These are phyloP conservation scores for Kondoa subrosea DNA, from an alignment of 768 basidiomycete genomes.

Conservation along the genomic window DNA sequence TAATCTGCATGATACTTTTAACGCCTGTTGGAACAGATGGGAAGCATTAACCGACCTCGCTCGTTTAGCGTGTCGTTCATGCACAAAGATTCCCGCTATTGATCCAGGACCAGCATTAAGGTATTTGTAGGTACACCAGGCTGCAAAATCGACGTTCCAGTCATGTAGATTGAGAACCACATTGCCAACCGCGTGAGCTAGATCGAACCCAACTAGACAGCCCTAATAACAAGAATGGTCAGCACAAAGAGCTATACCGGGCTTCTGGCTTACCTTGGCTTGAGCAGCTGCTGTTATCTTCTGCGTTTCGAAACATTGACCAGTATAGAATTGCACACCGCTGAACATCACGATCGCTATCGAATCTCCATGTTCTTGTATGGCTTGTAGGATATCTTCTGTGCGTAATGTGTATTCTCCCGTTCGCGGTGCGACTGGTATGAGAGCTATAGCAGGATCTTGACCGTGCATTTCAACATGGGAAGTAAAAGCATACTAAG, in stretches of 20 bases:
- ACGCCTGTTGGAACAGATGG: background rate
- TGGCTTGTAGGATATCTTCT: conserved; percentile 63
- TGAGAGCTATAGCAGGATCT: conserved; percentile 52
- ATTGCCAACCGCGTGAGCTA: conserved; percentile 90
- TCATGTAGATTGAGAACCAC: conserved; percentile 74
- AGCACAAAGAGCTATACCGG: background rate
- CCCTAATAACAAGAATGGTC: conserved; percentile 45
- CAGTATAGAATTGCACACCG: conserved; percentile 93
- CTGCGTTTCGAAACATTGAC: conserved; percentile 80
- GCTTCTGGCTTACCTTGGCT: conserved; percentile 45
- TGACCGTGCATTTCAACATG: conserved; percentile 66
- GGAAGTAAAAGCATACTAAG: conserved; percentile 98
- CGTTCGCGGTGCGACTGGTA: conserved; percentile 59
- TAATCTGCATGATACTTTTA: conserved; percentile 38
- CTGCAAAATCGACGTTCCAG: conserved; percentile 92
- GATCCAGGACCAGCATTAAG: conserved; percentile 90
- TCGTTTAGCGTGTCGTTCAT: conserved; percentile 36
- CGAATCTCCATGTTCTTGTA: conserved; percentile 50
- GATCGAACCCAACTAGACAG: conserved; percentile 86
- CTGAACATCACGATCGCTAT: conserved; percentile 86
- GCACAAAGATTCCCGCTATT: conserved; percentile 85
- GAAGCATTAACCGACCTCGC: background rate
- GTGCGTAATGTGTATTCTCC: conserved; percentile 75
- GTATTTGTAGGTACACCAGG: conserved; percentile 97
- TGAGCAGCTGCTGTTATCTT: conserved; percentile 67